Base-by-base conservation (phyloP, 305 asterid species). In the Fraxinus velutina region DNA sequence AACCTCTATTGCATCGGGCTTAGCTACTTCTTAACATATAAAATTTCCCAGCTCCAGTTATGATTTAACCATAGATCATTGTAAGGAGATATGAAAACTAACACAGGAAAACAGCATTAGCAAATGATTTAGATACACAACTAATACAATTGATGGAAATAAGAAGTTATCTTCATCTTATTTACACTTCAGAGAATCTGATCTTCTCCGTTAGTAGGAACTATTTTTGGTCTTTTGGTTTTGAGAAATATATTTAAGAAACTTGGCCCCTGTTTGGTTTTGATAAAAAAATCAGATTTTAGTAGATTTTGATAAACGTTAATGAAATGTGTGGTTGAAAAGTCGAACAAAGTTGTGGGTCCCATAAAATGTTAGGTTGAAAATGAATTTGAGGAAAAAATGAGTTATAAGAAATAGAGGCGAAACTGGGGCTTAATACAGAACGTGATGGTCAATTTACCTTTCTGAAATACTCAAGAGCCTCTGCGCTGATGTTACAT, bases 381-480 rank as follows among this genome's bases (percentile, higher is more conserved):
- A 52, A 52, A 52, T 47, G 55, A 44, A 13, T 44, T 44, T 13
- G 6, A 12, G 55, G 52, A 42, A 44, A 42, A 44, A 44, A 44
- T 50, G 22, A 52, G 24, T 52, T 5, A 1, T 5, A 52, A 5
- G 64, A 52, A n/a, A 52, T 52, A n/a, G 21, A 52, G 24, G 24
- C 62, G 0, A 52, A 52, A 52, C 64, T 5, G 9, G 7, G 9
- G 64, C 22, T 52, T 17, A 52, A 52, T 17, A 79, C 68, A 74
- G 74, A 9, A 60, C 55, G 75, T n/a, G 12, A 78, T 77, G 70
- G 37, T 50, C 57, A n/a, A 81, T 36, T 83, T 89, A 94, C 99
- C 98, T 91, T 93, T 88, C 92, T 92, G 76, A 93, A 89, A 92
- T 88, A 84, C 83, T 93, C 97, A 74, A 93, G 97, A 85, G 98